Percentiles rank a stretch among this genome's conserved stretches.
These are phyloP conservation scores for Zychaea mexicana DNA, from an alignment of 371 early-diverging fungal species.

Conservation along the genomic window DNA sequence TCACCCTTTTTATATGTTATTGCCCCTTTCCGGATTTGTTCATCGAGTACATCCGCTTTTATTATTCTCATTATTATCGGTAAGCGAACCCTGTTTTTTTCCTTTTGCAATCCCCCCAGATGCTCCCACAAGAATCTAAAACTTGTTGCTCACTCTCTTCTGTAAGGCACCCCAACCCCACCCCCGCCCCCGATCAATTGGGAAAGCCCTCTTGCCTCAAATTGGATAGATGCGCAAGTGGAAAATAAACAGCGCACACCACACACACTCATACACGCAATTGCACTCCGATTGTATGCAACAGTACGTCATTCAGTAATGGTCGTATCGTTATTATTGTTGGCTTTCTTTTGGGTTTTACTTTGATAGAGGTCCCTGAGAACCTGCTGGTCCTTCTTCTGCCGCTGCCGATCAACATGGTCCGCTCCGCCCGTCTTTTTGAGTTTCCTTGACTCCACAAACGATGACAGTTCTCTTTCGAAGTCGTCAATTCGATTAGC, in stretches of 20 bases:
- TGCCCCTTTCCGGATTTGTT: background rate
- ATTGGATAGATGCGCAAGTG: background rate
- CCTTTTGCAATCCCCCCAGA: background rate
- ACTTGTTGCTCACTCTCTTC: background rate
- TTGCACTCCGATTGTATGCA: constrained; percentile 4
- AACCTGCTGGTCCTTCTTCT: constrained; percentile 53
- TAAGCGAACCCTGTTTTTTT: constrained; percentile 1
- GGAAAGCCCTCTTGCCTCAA: background rate
- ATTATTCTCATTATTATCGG: constrained; percentile 5
- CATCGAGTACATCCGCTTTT: background rate
- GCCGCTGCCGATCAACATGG: constrained; percentile 11
- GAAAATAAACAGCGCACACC: background rate
- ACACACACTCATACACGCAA: too few relatives aligned
- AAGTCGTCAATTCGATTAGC: constrained; percentile 69
- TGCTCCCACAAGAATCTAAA: background rate
- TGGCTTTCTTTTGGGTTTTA: background rate
- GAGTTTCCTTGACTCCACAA: constrained; percentile 64
- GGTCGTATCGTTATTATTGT: background rate
- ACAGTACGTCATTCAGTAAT: constrained; percentile 7
- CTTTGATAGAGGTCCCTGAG: constrained; percentile 38
- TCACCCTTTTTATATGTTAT: background rate
- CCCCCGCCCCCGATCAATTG: too few relatives aligned
- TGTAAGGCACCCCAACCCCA: too few relatives aligned
- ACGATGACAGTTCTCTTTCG: constrained; percentile 67
- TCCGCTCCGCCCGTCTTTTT: constrained; percentile 70